Evolutionary conservation across 495 filamentous ascomycete genomes (phyloP).

Genomic region (Aspergillus leporis): DNA sequence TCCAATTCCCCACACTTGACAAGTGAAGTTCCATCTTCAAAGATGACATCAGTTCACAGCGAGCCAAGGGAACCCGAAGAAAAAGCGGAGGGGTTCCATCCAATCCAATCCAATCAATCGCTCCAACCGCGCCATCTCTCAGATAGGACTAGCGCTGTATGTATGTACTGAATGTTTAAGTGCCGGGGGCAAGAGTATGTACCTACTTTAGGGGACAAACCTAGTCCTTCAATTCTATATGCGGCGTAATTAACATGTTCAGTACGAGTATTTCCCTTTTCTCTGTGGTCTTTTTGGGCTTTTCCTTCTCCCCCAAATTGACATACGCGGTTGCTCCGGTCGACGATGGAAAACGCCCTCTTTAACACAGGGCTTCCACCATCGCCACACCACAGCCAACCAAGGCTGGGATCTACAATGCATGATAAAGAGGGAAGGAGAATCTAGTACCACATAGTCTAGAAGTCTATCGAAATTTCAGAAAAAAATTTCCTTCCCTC

Average conservation of each 20-base stretch:
- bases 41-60: constrained; percentile 19
- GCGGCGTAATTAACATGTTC: too few species aligned
- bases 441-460: neutral
- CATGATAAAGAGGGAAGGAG: neutral
- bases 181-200: neutral
- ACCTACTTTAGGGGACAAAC: neutral
- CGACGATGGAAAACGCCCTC: too few species aligned
- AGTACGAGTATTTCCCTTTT: too few species aligned
- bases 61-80: constrained; percentile 6
- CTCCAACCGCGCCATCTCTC: constrained; percentile 6
- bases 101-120: constrained; percentile 10
- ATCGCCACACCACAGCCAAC: neutral
- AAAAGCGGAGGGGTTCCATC: constrained; percentile 20
- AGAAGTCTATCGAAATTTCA: neutral
- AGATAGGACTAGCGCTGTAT: neutral
- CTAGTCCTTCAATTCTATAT: too few species aligned
- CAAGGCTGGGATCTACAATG: neutral
- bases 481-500: neutral
- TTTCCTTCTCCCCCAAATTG: too few species aligned
- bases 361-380: neutral
- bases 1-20: too few species aligned
- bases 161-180: neutral
- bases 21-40: neutral
- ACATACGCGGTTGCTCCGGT: neutral
- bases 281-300: too few species aligned